Conservation (phyloP, 2,329 filamentous ascomycete species). For the Beauveria sp. region DNA sequence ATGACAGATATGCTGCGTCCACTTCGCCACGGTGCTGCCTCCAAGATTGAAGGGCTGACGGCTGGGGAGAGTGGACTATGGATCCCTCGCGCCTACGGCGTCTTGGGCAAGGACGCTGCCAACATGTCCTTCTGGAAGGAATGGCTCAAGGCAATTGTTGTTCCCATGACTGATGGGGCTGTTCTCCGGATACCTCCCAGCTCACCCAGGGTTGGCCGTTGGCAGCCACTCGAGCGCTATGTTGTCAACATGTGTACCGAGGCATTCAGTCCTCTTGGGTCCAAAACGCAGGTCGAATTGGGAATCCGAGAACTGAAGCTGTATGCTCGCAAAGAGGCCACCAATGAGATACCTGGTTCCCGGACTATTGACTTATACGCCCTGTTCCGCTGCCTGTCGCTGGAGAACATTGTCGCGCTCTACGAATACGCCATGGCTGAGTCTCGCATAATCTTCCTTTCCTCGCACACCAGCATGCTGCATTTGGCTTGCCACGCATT, state of each 20-base stretch:
- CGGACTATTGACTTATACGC: constrained; percentile 89
- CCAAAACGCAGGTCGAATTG: constrained; percentile 92
- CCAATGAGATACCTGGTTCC: constrained; percentile 87
- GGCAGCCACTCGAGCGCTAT: constrained; percentile 94
- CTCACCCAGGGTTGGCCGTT: constrained; percentile 84
- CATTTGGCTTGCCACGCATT: constrained; percentile 88
- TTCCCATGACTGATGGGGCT: constrained; percentile 87
- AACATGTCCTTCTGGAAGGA: constrained; percentile 96
- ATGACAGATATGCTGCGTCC: constrained; percentile 96
- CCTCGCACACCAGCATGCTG: constrained; percentile 92
- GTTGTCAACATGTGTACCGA: constrained; percentile 96
- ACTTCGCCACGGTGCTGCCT: constrained; percentile 85
- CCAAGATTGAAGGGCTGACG: constrained; percentile 93
- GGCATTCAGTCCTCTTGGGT: constrained; percentile 83
- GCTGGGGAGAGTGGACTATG: constrained; percentile 93
- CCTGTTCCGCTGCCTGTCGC: constrained; percentile 79
- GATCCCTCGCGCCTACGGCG: constrained; percentile 88
- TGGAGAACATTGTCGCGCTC: constrained; percentile 85
- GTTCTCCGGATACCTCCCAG: constrained; percentile 77
- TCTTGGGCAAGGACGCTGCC: constrained; percentile 75
- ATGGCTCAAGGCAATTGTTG: constrained; percentile 88
- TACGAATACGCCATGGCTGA: constrained; percentile 92
- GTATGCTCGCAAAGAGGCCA: constrained; percentile 86
- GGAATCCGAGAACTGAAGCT: constrained; percentile 81
- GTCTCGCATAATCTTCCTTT: constrained; percentile 91